Conservation (phyloP, 768 basidiomycete genomes). For the Boletus rubroflammeus region DNA sequence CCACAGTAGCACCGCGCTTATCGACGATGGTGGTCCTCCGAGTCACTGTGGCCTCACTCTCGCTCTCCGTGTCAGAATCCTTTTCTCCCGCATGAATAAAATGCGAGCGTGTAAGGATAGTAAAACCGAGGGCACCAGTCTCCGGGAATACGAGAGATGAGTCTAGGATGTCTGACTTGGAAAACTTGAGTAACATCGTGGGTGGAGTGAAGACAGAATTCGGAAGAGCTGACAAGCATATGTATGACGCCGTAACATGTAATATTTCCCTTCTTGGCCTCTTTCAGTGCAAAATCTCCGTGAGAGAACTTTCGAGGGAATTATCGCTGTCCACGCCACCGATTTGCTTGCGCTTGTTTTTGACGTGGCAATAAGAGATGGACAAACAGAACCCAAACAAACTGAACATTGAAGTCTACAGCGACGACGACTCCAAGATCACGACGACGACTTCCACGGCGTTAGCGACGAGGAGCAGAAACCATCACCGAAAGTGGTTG, state of each 20-base stretch:
- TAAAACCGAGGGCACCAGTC: slow-evolving; percentile 47
- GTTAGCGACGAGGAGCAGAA: slow-evolving; percentile 18
- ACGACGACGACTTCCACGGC: slow-evolving; percentile 20
- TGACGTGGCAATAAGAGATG: slow-evolving; percentile 23
- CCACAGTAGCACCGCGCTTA: slow-evolving; percentile 39
- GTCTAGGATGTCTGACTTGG: slow-evolving; percentile 55
- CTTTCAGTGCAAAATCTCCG: not conserved
- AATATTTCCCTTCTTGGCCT: not conserved
- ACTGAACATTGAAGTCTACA: slow-evolving; percentile 23
- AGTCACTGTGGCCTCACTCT: slow-evolving; percentile 22
- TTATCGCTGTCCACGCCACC: slow-evolving; percentile 13
- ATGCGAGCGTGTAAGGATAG: slow-evolving; percentile 43
- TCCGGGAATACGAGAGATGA: slow-evolving; percentile 49
- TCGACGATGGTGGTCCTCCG: slow-evolving; percentile 46
- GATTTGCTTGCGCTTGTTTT: slow-evolving; percentile 27
- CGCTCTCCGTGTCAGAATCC: slow-evolving; percentile 30
- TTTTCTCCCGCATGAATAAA: slow-evolving; percentile 27
- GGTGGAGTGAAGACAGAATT: slow-evolving; percentile 1
- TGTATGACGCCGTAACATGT: not conserved
- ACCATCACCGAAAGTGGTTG: not conserved
- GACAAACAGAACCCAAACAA: slow-evolving; percentile 32
- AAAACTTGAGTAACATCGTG: slow-evolving; percentile 57
- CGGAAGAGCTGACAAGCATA: not conserved
- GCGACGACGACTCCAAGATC: slow-evolving; percentile 30
- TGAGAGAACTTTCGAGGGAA: slow-evolving; percentile 8